Base-by-base conservation (phyloP, 2,329 filamentous ascomycete genomes). In the Ascochyta rabiei region DNA sequence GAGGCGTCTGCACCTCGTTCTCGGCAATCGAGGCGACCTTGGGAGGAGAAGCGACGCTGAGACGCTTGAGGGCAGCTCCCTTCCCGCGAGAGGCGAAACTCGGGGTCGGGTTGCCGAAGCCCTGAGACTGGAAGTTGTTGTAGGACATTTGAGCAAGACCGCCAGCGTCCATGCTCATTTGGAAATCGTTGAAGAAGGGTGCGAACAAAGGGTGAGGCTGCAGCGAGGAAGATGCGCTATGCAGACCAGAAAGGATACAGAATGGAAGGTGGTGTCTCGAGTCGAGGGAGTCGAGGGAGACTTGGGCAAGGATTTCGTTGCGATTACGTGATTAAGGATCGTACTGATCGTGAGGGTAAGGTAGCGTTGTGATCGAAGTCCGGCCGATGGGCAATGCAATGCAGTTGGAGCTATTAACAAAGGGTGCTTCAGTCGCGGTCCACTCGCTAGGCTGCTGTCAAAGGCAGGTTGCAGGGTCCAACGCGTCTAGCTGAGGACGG, bases 61-160 rank as follows among this genome's bases (percentile, higher is more conserved):
- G 84, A 64, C 92, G 91, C 81, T 97, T 97, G 78, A 96, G 89
- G 74, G 90, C 89, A 71, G 90, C 86, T 63, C 91, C 90, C 71
- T 96, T 91, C 63, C 86, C 85, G 67, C 95, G 89, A 68, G 93
- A 93, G 61, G 91, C 91, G 72, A 96, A 89, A 70, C 92, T 90
- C 63, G 89, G 86, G 59, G 86, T 82, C 48, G 92, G 89, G 79
- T 91, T 86, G 71, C 87, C 86, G 68, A 96, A 82, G 68, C 86
- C 88, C 69, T 85, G 85, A 73, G 85, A 82, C 76, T 89, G 71
- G 62, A 73, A 73, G 73, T 88, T 85, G 82, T 88, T 90, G 83
- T 91, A 93, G 81, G 91, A 90, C 93, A 98, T 98, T 85, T 96
- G 92, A 95, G 92, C 89, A 83, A 96, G 91, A 95, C 92, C 91